Percentiles rank a stretch among this genome's conserved stretches.
These are phyloP conservation scores for Cladophialophora exuberans DNA, from an alignment of 2,329 filamentous ascomycete genomes.

Conservation along the genomic window DNA sequence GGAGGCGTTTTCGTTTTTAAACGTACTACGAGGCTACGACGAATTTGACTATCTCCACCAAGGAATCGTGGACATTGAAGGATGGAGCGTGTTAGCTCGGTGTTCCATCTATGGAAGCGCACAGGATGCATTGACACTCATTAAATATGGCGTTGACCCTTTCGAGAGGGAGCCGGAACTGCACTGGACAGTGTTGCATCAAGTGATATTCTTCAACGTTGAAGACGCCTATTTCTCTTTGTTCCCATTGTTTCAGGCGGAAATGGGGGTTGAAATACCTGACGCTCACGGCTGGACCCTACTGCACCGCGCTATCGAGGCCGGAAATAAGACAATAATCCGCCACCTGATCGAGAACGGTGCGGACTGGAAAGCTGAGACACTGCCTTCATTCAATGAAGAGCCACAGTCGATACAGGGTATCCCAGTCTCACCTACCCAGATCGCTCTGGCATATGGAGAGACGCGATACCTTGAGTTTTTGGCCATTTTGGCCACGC, in stretches of 20 bases:
- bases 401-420: constrained; percentile 1
- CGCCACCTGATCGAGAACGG: not conserved
- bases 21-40: not conserved
- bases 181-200: not conserved
- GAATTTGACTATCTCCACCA: not conserved
- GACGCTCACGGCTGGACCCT: not conserved
- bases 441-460: constrained; percentile 1
- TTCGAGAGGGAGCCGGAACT: not conserved
- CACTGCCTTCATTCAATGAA: constrained; percentile 1
- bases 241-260: not conserved
- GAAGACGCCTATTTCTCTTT: not conserved
- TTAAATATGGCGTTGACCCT: constrained; percentile 3
- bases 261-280: not conserved
- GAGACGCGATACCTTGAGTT: constrained; percentile 2
- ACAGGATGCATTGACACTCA: not conserved
- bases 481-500: constrained; percentile 3
- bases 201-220: not conserved
- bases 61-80: not conserved
- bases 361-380: constrained; percentile 1
- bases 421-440: not conserved
- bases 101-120: not conserved
- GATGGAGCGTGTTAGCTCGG: not conserved
- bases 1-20: not conserved
- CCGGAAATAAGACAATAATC: not conserved
- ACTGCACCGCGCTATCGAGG: not conserved